These are phyloP conservation scores for Quercus lobata DNA, from an alignment of 331 rosid species.

Conservation along the genomic window DNA sequence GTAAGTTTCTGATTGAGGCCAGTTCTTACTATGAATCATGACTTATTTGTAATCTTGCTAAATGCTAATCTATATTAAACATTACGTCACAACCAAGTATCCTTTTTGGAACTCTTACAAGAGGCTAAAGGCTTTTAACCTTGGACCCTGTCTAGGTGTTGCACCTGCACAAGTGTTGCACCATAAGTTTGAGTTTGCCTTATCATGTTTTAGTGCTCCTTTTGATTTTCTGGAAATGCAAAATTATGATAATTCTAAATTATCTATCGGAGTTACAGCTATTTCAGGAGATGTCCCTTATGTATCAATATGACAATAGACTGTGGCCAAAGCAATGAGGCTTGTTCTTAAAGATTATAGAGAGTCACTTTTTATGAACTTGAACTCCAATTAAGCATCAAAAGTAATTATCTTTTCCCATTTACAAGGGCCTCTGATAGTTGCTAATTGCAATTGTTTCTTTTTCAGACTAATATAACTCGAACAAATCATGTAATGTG, in stretches of 20 bases:
- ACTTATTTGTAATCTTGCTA: not conserved
- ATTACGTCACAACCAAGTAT: not conserved
- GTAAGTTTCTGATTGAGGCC: not conserved
- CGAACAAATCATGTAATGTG: slow-evolving; percentile 84
- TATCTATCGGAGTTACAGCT: not conserved
- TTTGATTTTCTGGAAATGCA: too few relatives aligned
- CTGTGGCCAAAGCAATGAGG: not conserved
- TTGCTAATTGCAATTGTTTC: slow-evolving; percentile 6
- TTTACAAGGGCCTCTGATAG: not conserved
- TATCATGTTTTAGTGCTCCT: too few relatives aligned
- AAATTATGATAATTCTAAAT: not conserved
- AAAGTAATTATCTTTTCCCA: slow-evolving; percentile 15
- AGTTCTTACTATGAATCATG: not conserved
- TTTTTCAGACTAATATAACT: slow-evolving; percentile 75
- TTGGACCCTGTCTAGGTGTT: too few relatives aligned
- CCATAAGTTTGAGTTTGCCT: too few relatives aligned
- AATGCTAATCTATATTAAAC: not conserved
- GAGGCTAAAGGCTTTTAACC: too few relatives aligned
- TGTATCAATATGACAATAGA: not conserved
- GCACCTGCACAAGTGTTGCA: too few relatives aligned
- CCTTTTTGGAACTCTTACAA: not conserved
- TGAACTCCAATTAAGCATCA: not conserved
- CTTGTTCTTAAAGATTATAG: not conserved
- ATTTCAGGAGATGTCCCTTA: not conserved
- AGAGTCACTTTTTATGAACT: not conserved